phyloP scores from a whole-genome alignment of 2,329 filamentous ascomycete species.

The Aspergillus sp. region DNA sequence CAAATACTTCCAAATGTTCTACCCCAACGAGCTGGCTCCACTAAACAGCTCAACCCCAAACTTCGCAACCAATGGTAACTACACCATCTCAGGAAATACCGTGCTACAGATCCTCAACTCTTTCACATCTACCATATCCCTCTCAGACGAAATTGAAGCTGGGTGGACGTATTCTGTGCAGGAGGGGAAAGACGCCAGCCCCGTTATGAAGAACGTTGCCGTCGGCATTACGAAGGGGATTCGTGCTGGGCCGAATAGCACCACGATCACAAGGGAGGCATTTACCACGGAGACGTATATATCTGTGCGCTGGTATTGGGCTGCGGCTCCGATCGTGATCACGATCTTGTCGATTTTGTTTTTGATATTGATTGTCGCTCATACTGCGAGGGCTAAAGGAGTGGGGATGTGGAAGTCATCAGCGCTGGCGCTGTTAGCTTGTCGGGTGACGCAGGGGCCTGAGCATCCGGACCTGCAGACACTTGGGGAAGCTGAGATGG shows the following conservation, averaged over 20 bases:
- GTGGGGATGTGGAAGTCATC: slow-evolving; percentile 23
- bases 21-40: background rate
- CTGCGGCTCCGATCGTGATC: slow-evolving; percentile 16
- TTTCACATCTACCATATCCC: background rate
- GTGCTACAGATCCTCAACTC: background rate
- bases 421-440: slow-evolving; percentile 19
- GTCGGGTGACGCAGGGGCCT: background rate
- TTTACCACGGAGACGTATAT: slow-evolving; percentile 14
- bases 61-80: background rate
- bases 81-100: background rate
- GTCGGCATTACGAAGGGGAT: slow-evolving; percentile 17
- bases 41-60: background rate
- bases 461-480: background rate
- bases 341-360: slow-evolving; percentile 16
- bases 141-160: background rate
- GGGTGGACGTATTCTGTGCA: background rate
- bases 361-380: slow-evolving; percentile 16
- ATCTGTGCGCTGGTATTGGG: slow-evolving; percentile 19
- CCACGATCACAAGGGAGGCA: slow-evolving; percentile 9
- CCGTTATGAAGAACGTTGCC: slow-evolving; percentile 15
- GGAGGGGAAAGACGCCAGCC: background rate
- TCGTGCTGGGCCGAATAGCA: slow-evolving; percentile 16
- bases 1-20: background rate
- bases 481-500: background rate
- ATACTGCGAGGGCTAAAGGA: slow-evolving; percentile 14